phyloP scores from a whole-genome alignment of 352 stramenopile genomes.

The Phytophthora chlamydospora region DNA sequence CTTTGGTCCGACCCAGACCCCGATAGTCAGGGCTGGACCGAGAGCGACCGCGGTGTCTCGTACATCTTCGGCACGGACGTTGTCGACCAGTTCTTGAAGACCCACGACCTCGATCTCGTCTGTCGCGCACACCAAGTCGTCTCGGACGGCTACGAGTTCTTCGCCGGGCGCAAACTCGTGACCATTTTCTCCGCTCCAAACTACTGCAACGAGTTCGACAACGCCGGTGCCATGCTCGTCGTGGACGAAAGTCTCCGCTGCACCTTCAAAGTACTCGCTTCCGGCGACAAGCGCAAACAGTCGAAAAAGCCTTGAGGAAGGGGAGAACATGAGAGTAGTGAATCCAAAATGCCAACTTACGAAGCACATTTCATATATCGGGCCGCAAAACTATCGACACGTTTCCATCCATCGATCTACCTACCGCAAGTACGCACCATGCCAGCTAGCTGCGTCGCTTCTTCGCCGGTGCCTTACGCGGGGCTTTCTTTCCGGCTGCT shows the following conservation, averaged over 20 bases:
- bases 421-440: slow-evolving; percentile 3
- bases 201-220: slow-evolving; percentile 99
- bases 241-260: slow-evolving; percentile 78
- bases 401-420: slow-evolving; percentile 17
- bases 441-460: slow-evolving; percentile 50
- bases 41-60: slow-evolving; percentile 97
- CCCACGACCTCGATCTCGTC: slow-evolving; percentile 98
- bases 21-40: slow-evolving; percentile 93
- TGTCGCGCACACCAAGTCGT: slow-evolving; percentile 99
- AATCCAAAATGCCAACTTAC: not conserved
- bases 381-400: slow-evolving; percentile 29
- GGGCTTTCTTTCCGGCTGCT: slow-evolving; percentile 48
- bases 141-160: slow-evolving; percentile 99
- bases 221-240: slow-evolving; percentile 93
- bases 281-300: slow-evolving; percentile 69
- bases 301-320: slow-evolving; percentile 38
- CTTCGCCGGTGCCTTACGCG: slow-evolving; percentile 60
- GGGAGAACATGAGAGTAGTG: not conserved
- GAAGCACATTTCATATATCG: slow-evolving; percentile 7
- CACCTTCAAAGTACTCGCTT: slow-evolving; percentile 87
- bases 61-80: slow-evolving; percentile 99
- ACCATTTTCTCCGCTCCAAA: slow-evolving; percentile 99
- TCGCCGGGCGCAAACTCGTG: slow-evolving; percentile 97
- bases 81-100: slow-evolving; percentile 96
- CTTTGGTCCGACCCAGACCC: slow-evolving; percentile 89